These are phyloP conservation scores for Leccinum subrobustum DNA, from an alignment of 1,284 basidiomycete species.

Conservation along the genomic window DNA sequence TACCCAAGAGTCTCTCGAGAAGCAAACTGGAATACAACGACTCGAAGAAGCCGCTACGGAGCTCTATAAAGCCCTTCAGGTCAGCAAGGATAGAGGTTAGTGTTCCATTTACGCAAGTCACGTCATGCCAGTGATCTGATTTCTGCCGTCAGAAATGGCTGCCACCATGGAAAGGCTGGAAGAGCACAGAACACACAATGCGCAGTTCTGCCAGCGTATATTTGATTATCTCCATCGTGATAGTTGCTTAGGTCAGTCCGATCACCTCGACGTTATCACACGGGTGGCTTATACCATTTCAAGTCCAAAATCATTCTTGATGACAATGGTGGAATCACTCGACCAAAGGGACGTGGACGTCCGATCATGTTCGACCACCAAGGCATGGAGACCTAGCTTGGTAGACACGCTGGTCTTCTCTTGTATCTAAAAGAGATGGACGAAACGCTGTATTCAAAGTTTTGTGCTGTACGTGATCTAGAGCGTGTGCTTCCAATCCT, in stretches of 20 bases:
- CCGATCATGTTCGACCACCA: conserved; percentile 62
- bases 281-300: conserved; percentile 8
- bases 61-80: conserved; percentile 96
- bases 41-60: conserved; percentile 84
- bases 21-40: conserved; percentile 68
- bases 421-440: conserved; percentile 97
- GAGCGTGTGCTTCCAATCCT: conserved; percentile 1
- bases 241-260: conserved; percentile 71
- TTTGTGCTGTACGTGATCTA: conserved; percentile 73
- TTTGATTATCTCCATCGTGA: conserved; percentile 91
- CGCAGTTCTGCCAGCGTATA: conserved; percentile 89
- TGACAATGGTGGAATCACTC: conserved; percentile 53
- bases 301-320: conserved; percentile 70
- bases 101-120: conserved; percentile 10
- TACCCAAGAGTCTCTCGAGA: conserved; percentile 85
- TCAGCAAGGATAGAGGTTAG: conserved; percentile 82
- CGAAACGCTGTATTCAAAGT: conserved; percentile 75
- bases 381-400: conserved; percentile 79
- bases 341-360: conserved; percentile 41
- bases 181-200: conserved; percentile 86
- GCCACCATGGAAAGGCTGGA: conserved; percentile 90
- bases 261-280: conserved; percentile 1
- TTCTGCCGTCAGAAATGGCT: conserved; percentile 69
- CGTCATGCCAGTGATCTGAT: conserved; percentile 3
- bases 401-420: conserved; percentile 86